Conservation (phyloP, 495 filamentous ascomycete species). For the Parachaetomium inaequale region DNA sequence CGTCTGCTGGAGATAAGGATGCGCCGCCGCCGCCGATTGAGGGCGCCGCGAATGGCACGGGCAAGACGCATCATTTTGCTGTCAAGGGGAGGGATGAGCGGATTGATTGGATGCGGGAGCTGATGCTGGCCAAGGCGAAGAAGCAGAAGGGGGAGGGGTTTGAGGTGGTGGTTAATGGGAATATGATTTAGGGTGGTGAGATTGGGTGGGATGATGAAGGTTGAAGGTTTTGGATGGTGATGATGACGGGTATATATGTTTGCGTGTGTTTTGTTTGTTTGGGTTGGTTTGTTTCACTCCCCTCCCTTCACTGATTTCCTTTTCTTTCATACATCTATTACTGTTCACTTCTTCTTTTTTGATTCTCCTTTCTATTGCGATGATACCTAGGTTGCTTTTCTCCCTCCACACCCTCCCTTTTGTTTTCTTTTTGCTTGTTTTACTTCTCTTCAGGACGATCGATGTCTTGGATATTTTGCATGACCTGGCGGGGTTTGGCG, state of each 20-base stretch:
- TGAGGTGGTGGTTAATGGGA: constrained; percentile 77
- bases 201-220: neutral
- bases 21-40: constrained; percentile 27
- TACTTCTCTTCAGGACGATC: constrained; percentile 20
- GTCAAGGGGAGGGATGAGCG: constrained; percentile 82
- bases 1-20: neutral
- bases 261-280: no score
- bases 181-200: constrained; percentile 53
- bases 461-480: constrained; percentile 3
- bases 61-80: constrained; percentile 91
- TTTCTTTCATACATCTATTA: neutral
- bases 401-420: neutral
- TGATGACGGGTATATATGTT: neutral
- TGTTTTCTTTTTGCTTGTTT: constrained; percentile 10
- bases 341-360: constrained; percentile 8
- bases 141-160: constrained; percentile 79
- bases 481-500: constrained; percentile 7
- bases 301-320: neutral
- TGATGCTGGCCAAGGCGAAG: constrained; percentile 92
- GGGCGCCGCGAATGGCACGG: constrained; percentile 53
- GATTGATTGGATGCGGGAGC: constrained; percentile 97
- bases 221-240: neutral
- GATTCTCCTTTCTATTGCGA: constrained; percentile 14
- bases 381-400: constrained; percentile 17
- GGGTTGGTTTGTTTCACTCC: constrained; percentile 1